These are phyloP conservation scores for Fraxinus excelsior DNA, from an alignment of 257 asterid species.

Conservation along the genomic window DNA sequence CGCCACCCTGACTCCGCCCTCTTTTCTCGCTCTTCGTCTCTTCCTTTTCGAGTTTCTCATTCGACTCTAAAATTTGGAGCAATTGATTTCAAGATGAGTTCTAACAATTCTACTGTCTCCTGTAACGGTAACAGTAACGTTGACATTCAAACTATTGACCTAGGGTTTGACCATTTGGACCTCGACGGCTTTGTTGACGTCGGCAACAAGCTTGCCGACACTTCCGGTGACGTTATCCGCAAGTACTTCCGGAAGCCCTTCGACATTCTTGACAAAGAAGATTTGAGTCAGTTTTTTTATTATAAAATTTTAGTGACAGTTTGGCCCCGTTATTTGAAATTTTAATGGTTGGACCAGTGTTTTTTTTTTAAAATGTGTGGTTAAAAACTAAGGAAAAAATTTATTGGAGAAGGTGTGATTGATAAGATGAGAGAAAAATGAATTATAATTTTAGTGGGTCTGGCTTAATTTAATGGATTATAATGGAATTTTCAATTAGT, in stretches of 20 bases:
- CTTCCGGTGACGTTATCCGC: slow-evolving; percentile 86
- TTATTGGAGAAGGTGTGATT: no score
- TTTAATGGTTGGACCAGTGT: no score
- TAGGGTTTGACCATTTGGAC: slow-evolving; percentile 43
- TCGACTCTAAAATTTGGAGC: slow-evolving; percentile 24
- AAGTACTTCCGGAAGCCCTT: slow-evolving; percentile 80
- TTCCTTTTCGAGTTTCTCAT: slow-evolving; percentile 8
- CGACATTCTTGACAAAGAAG: slow-evolving; percentile 74
- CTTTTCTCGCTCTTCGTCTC: slow-evolving; percentile 29
- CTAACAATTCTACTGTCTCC: slow-evolving; percentile 32
- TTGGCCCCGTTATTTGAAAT: no score
- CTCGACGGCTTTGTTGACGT: slow-evolving; percentile 64
- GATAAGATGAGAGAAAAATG: no score
- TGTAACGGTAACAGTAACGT: slow-evolving; percentile 17
- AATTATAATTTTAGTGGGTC: no score
- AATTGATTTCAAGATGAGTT: slow-evolving; percentile 32
- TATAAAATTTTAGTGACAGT: background rate
- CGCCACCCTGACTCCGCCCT: slow-evolving; percentile 22
- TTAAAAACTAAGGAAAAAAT: no score
- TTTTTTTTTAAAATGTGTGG: no score
- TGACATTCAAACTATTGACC: slow-evolving; percentile 28
- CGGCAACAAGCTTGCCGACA: slow-evolving; percentile 78
- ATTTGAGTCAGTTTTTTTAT: slow-evolving; percentile 54
- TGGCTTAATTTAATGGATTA: no score
- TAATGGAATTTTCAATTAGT: background rate